Evolutionary conservation across 805 yeast species (phyloP), one percentile per base, ranked within the genome.

Genomic region (Lipomyces kockii): DNA sequence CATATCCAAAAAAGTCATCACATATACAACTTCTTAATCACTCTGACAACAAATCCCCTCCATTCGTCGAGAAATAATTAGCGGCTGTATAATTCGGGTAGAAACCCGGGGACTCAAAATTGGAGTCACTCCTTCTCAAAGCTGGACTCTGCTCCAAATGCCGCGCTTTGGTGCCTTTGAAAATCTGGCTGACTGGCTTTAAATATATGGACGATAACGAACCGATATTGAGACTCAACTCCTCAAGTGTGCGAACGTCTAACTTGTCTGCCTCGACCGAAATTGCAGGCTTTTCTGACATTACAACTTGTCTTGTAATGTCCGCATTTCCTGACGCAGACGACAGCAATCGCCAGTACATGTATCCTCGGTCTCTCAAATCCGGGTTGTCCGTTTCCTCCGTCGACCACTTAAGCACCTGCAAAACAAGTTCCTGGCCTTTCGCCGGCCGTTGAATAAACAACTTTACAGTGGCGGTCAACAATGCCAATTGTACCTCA

Each of bases 361-460:
- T 87, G 74, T 82, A 89, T 0, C 94, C 97, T 52, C 97, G 80
- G 71, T 91, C 96, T 68, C 98, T 83, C 11, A 92, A 78, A 78
- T 94, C 98, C 0, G 97, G 97, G 72, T 91, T 88, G 69, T 88
- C 87, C 1, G 83, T 80, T 12, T 87, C 89, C 71, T 91, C 95
- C 0, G 96, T 89, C 7, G 92, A 89, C 76, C 81, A 77, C 73
- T 87, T 87, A 64, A 92, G 78, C 0, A 89, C 80, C 43, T 82
- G 81, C 49, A 91, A 79, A 2, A 92, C 85, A 12, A 89, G 74
- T 1, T 79, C 74, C 72, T 89, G 89, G 1, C 88, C 87, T 25
- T 76, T 76, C 3, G 80, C 75, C 0, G 92, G 91, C 34, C 80
- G 76, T 60, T 83, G 81, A 27, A 91, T 78, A 76, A 89, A 91